A percentile compares a stretch with the other conserved stretches of the same genome.
Evolutionary conservation across 1,139 yeast genomes (phyloP).

Genomic region (Pichia sp.): DNA sequence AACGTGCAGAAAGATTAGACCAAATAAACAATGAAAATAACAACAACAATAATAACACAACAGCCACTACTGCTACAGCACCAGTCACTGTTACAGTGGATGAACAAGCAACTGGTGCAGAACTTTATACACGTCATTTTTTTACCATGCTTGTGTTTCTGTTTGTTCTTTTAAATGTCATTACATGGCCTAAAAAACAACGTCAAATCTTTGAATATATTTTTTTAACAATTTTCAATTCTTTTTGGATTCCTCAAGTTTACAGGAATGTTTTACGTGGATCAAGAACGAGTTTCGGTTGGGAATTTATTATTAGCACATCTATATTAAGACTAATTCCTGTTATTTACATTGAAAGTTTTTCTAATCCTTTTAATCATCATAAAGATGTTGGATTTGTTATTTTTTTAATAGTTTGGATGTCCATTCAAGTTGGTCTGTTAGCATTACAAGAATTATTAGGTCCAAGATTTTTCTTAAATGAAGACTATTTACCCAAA

Average conservation of each 20-base stretch:
- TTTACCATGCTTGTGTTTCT: constrained; percentile 53
- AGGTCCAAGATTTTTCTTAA: constrained; percentile 83
- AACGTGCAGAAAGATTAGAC: constrained; percentile 18
- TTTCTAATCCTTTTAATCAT: constrained; percentile 49
- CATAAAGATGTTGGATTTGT: constrained; percentile 51
- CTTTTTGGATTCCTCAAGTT: constrained; percentile 90
- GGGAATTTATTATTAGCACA: constrained; percentile 68
- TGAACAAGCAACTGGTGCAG: constrained; percentile 48
- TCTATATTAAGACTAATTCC: constrained; percentile 61
- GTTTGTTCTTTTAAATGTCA: constrained; percentile 51
- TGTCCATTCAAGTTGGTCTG: constrained; percentile 47
- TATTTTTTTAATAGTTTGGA: constrained; percentile 43
- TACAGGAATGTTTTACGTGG: constrained; percentile 72
- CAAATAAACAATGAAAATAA: constrained; percentile 11
- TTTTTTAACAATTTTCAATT: constrained; percentile 48
- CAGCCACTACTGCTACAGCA: constrained; percentile 15
- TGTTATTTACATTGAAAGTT: constrained; percentile 46
- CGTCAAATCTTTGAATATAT: constrained; percentile 56
- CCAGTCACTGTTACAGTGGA: constrained; percentile 19
- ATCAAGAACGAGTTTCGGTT: constrained; percentile 55
- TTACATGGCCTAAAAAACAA: constrained; percentile 56
- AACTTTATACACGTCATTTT: constrained; percentile 58
- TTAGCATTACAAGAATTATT: constrained; percentile 56
- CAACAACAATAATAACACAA: constrained; percentile 1
- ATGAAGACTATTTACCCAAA: constrained; percentile 65